Percentiles rank a stretch among this genome's conserved stretches.
Conservation (phyloP, 1,139 yeast species). For the Insectozyma bohioensis region DNA sequence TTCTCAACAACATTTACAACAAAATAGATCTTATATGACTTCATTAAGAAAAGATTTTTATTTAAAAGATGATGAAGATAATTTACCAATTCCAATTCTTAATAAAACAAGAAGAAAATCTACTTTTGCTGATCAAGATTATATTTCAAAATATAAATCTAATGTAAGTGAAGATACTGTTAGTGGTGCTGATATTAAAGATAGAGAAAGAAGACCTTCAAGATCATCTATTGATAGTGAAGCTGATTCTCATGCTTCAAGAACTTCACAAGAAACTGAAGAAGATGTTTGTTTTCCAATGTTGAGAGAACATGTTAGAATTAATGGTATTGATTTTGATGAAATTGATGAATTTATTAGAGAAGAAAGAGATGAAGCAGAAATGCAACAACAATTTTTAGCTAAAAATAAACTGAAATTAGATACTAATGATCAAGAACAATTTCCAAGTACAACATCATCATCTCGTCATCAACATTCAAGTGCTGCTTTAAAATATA, state of each 20-base stretch:
- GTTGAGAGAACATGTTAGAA: constrained; percentile 67
- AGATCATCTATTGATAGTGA: constrained; percentile 55
- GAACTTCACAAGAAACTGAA: constrained; percentile 82
- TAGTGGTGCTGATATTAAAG: constrained; percentile 1
- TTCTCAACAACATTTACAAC: constrained; percentile 7
- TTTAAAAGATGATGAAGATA: constrained; percentile 13
- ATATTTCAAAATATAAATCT: constrained; percentile 32
- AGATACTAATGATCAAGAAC: constrained; percentile 4
- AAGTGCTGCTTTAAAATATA: constrained; percentile 61
- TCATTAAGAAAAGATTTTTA: constrained; percentile 15
- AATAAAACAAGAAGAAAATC: constrained; percentile 20
- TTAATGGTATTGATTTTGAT: constrained; percentile 76
- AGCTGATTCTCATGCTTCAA: constrained; percentile 67
- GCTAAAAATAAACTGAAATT: constrained; percentile 19
- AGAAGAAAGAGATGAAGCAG: constrained; percentile 42
- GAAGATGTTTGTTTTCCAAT: constrained; percentile 98
- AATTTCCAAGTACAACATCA: not conserved
- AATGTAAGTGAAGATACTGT: constrained; percentile 28
- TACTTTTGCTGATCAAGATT: constrained; percentile 32
- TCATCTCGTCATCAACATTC: constrained; percentile 10
- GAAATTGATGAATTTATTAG: constrained; percentile 74
- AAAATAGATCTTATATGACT: constrained; percentile 11
- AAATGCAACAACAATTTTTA: constrained; percentile 29
- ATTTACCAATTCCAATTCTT: constrained; percentile 5
- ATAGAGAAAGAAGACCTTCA: constrained; percentile 29